These are phyloP conservation scores for sunflower (Helianthus annuus) DNA, from an alignment of 129 eudicot species.

Conservation along the genomic window DNA sequence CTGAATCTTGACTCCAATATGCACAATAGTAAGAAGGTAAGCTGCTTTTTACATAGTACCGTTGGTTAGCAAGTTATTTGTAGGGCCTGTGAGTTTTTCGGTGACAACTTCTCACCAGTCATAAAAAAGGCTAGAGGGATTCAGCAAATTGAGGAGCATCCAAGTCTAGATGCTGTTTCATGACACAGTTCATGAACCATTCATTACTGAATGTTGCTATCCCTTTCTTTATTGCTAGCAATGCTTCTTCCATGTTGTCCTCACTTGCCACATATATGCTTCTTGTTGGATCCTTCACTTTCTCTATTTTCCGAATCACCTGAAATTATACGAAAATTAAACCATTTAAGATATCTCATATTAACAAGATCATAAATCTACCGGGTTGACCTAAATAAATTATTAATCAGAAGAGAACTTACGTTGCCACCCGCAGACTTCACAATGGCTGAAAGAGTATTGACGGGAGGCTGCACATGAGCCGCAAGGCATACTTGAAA, in stretches of 20 bases:
- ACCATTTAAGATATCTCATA: neutral
- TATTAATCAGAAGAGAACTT: slow-evolving; percentile 30
- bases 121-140: slow-evolving; percentile 44
- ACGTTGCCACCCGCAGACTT: slow-evolving; percentile 92
- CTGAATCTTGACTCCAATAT: neutral
- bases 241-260: slow-evolving; percentile 81
- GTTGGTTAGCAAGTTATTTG: too few relatives aligned
- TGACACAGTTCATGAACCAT: slow-evolving; percentile 90
- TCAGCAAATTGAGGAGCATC: slow-evolving; percentile 87
- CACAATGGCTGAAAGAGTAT: slow-evolving; percentile 62
- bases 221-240: slow-evolving; percentile 66
- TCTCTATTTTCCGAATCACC: slow-evolving; percentile 54
- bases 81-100: too few relatives aligned
- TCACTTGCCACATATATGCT: slow-evolving; percentile 80
- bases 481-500: slow-evolving; percentile 65
- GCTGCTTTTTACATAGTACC: too few relatives aligned
- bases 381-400: neutral
- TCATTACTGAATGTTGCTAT: slow-evolving; percentile 70
- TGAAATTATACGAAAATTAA: slow-evolving; percentile 15
- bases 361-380: neutral
- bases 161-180: slow-evolving; percentile 86
- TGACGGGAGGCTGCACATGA: slow-evolving; percentile 70
- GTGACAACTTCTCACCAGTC: too few relatives aligned
- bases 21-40: neutral
- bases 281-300: slow-evolving; percentile 42